Evolutionary conservation across 345 rosid genomes (phyloP), one percentile per base, ranked within the genome.

Genomic region (Orychophragmus violaceus): DNA sequence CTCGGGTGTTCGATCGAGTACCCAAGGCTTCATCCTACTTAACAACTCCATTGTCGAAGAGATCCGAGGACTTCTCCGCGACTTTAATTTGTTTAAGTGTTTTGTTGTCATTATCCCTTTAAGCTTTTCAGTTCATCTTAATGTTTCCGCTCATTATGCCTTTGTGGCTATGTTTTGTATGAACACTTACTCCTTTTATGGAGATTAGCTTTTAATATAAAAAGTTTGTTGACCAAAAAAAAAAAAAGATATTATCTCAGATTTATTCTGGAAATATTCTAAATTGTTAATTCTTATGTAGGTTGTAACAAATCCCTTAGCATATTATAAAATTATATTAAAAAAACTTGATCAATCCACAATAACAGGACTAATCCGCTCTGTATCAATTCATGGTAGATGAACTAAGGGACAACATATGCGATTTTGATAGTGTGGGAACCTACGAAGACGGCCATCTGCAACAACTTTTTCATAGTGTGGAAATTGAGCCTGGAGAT

Each of bases 401-500:
- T 24, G 19, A 14, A 66, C 7, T 5, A 54, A 30, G 25, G 9
- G 52, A 42, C 25, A 56, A 37, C n/a, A 57, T 42, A 44, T 16
- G 14, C 17, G 59, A 64, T 6, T 35, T 33, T 36, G 36, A 23
- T 64, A 36, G 52, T 65, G 41, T 27, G 37, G 58, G 57, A 68
- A 58, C 50, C 50, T 46, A 58, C 49, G 39, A 68, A 48, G 64
- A 57, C n/a, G 72, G 23, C 21, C 37, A 58, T 48, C 14, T 49
- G 41, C 41, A 25, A 49, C 51, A 59, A 59, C 39, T 59, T 48
- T 16, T 35, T 59, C 41, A 59, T 24, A 35, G 59, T 48, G 60
- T 68, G 37, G 57, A 45, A 33, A 33, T 22, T 57, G 21, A 33
- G 25, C 57, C 57, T 57, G 48, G 19, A 19, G 28, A 59, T 13